Conservation (phyloP, 2,329 filamentous ascomycete genomes). For the Aaosphaeria arxii region DNA sequence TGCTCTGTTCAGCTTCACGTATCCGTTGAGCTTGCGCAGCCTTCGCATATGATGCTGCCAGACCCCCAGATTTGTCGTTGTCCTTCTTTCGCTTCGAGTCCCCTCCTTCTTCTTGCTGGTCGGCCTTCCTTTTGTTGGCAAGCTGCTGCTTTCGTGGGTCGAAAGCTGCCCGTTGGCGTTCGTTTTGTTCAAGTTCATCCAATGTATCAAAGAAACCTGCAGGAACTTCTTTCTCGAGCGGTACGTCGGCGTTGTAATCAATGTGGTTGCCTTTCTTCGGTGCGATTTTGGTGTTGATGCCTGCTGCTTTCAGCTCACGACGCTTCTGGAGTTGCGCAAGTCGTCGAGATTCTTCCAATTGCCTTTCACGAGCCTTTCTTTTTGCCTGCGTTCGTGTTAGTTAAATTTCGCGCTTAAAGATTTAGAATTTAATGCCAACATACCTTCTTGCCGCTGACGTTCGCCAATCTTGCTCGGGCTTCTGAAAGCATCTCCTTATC, state of each 20-base stretch:
- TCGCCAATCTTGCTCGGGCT: conserved; percentile 90
- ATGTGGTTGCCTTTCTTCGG: conserved; percentile 94
- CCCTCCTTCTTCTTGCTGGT: conserved; percentile 76
- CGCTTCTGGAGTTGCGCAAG: conserved; percentile 91
- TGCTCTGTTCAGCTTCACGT: conserved; percentile 93
- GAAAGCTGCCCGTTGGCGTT: conserved; percentile 78
- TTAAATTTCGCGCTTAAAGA: too few relatives aligned
- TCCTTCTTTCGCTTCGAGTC: conserved; percentile 82
- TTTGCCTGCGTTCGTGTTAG: conserved; percentile 57
- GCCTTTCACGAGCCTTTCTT: conserved; percentile 90
- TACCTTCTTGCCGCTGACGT: conserved; percentile 93
- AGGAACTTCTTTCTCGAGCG: conserved; percentile 89
- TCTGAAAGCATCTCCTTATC: conserved; percentile 99
- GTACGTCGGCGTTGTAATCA: conserved; percentile 99
- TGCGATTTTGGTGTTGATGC: conserved; percentile 95
- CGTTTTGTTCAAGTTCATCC: conserved; percentile 78
- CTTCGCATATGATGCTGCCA: conserved; percentile 83
- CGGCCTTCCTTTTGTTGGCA: conserved; percentile 88
- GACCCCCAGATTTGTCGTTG: conserved; percentile 72
- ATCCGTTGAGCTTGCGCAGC: conserved; percentile 94
- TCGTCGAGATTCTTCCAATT: conserved; percentile 89
- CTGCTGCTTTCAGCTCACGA: conserved; percentile 92
- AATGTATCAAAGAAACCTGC: conserved; percentile 90
- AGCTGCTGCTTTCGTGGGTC: conserved; percentile 91
- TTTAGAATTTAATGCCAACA: too few relatives aligned